Conservation (phyloP, 2,329 filamentous ascomycete species). For the Penicillium sp. region DNA sequence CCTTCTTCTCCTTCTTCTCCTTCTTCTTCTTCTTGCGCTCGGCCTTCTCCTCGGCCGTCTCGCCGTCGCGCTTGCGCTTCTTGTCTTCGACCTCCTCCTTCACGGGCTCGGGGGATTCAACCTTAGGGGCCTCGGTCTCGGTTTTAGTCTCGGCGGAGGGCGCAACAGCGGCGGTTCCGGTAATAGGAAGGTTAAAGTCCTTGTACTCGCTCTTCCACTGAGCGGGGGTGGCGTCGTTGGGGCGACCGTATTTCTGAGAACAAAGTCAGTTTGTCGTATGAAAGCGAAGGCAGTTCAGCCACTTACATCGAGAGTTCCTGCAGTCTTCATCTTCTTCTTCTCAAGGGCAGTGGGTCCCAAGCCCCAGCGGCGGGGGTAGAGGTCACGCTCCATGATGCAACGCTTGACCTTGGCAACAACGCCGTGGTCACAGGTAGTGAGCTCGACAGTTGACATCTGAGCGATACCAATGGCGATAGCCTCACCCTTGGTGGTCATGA, state of each 20-base stretch:
- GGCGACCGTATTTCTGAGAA: conserved; percentile 67
- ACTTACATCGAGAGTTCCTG: conserved; percentile 73
- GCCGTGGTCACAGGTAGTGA: conserved; percentile 92
- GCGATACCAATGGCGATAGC: conserved; percentile 93
- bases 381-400: conserved; percentile 98
- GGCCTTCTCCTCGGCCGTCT: conserved; percentile 43
- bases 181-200: conserved; percentile 59
- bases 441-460: conserved; percentile 95
- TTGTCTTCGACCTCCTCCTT: conserved; percentile 42
- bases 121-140: conserved; percentile 11
- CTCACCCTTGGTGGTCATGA: conserved; percentile 99
- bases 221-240: conserved; percentile 85
- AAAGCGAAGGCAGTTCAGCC: background rate
- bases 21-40: conserved; percentile 47
- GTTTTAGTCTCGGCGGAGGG: conserved; percentile 25
- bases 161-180: conserved; percentile 40
- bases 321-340: conserved; percentile 99
- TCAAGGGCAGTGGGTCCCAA: conserved; percentile 84
- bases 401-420: conserved; percentile 98
- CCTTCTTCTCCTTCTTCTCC: conserved; percentile 49
- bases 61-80: conserved; percentile 50
- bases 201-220: conserved; percentile 91
- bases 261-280: background rate
- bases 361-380: conserved; percentile 95
- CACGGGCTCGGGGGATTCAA: conserved; percentile 18